Percentiles rank a stretch among this genome's conserved stretches.
phyloP scores from a whole-genome alignment of 768 basidiomycete genomes.

The Psilocybe tampanensis region DNA sequence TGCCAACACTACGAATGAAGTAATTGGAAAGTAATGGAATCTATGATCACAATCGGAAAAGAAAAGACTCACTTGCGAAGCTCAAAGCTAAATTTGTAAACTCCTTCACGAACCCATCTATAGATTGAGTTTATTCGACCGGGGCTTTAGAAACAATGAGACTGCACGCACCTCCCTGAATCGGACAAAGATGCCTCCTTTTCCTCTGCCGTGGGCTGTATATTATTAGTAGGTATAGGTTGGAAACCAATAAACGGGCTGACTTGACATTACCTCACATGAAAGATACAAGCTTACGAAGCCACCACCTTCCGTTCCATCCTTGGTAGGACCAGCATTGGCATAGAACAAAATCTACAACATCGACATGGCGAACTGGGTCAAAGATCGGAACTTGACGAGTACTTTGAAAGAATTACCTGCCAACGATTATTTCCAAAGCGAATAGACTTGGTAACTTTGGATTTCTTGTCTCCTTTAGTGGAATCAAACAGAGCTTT shows the following conservation, averaged over 20 bases:
- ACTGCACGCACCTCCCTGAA: conserved; percentile 47
- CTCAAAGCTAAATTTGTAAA: conserved; percentile 88
- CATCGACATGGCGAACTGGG: conserved; percentile 7
- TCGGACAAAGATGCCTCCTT: conserved; percentile 62
- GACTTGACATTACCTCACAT: conserved; percentile 65
- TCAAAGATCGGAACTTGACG: conserved; percentile 1
- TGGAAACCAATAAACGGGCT: background rate
- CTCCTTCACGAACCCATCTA: conserved; percentile 84
- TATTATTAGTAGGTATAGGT: background rate
- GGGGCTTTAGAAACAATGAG: background rate
- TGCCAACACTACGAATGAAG: conserved; percentile 34
- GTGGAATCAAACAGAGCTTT: conserved; percentile 77
- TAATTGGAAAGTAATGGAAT: background rate
- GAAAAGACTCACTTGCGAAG: conserved; percentile 56
- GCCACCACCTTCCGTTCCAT: conserved; percentile 43
- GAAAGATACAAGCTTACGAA: conserved; percentile 80
- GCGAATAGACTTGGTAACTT: conserved; percentile 71
- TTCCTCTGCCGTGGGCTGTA: conserved; percentile 77
- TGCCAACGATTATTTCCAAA: conserved; percentile 83
- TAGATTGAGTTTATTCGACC: background rate
- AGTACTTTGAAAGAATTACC: conserved; percentile 33
- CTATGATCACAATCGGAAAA: background rate
- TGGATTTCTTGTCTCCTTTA: conserved; percentile 78
- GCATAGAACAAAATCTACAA: conserved; percentile 79
- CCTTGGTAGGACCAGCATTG: conserved; percentile 70